Evolutionary conservation across 2,329 filamentous ascomycete species (phyloP), one percentile per base, ranked within the genome.

Genomic region (Pseudogymnoascus sp.): DNA sequence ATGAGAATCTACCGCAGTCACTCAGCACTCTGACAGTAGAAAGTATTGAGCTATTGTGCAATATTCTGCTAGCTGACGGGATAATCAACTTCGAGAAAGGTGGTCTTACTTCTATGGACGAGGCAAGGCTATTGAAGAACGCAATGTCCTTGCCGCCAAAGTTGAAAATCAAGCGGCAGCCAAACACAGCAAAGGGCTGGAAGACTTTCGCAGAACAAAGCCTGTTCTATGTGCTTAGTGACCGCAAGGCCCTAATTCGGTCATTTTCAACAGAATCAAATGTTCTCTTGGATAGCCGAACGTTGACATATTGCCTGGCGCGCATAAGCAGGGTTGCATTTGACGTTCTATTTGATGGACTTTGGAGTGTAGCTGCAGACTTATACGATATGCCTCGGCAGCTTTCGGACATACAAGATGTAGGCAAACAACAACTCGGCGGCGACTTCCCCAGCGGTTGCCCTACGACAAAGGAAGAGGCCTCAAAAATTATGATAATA

Each of bases 161-260:
- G 26, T 31, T 53, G 31, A 36, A 35, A 36, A 61, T 40, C 17
- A 21, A 26, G 21, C 17, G 57, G 8, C 57, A 36, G 31, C 57
- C 57, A 60, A 40, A 60, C 31, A 36, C 57, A 10, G 57, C 38
- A 28, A 42, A 17, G 9, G 67, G 83, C 64, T 88, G 86, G 83
- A 83, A 80, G 66, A 70, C 78, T 1, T 89, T 89, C 68, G 79
- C 83, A 33, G 82, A 87, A 66, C 87, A 89, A 69, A 84, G 82
- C 60, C 75, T 89, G 6, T 89, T 88, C 71, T 82, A 82, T 67
- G 81, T 87, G 6, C 76, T 89, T 59, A 85, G 83, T 67, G 80
- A 84, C 60, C 83, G 85, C 1, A 77, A 77, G 13, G 76, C 80
- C 4, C 74, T 85, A 8, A 74, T 87, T 28, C 75, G 74, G 38